Base-by-base conservation (phyloP, 2,329 filamentous ascomycete species). In the Phaeoacremonium minimum region DNA sequence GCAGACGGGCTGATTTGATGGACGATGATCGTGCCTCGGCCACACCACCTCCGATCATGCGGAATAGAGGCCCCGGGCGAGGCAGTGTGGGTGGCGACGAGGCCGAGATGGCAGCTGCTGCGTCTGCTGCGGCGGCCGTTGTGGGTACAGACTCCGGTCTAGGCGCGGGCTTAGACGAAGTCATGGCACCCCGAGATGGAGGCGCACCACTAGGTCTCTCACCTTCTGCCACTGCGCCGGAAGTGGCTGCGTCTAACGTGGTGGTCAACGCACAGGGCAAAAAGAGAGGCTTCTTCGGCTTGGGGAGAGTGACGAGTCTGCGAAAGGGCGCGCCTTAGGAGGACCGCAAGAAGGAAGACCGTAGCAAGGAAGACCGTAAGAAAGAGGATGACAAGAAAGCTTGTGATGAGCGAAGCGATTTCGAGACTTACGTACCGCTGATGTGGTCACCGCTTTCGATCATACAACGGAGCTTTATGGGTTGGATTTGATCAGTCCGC, bases 31-130 rank as follows among this genome's bases (percentile, higher is more conserved):
- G 22, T 9, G 34, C 31, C 7, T 40, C 36, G 9, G 41, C 41
- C 20, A 44, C 41, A 3, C 41, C 41, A 11, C 41, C 41, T 4
- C 41, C 41, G 2, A 44, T 44, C 13, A 15, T 44, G 38, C 35
- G 41, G 18, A 41, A 41, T 4, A 38, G 35, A 15, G 32, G 15
- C 2, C 28, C 41, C 6, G 18, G 16, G 6, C 12, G 13, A 2
- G n/a, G 19, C 12, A 15, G 30, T 8, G 32, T 28, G 6, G 18
- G 13, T 15, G 13, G 7, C 3, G 19, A 30, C 4, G 14, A 22
- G n/a, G 30, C 17, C 11, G 26, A 17, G 8, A 14, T 20, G 7
- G 32, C 8, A 22, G 40, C 20, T 2, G 13, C 15, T 4, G 14
- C 29, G 3, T 12, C 26, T 9, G 16, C 16, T 3, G 15, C 33